Base-by-base conservation (phyloP, 2,329 filamentous ascomycete species). In the Ascochyta viciae-villosae region DNA sequence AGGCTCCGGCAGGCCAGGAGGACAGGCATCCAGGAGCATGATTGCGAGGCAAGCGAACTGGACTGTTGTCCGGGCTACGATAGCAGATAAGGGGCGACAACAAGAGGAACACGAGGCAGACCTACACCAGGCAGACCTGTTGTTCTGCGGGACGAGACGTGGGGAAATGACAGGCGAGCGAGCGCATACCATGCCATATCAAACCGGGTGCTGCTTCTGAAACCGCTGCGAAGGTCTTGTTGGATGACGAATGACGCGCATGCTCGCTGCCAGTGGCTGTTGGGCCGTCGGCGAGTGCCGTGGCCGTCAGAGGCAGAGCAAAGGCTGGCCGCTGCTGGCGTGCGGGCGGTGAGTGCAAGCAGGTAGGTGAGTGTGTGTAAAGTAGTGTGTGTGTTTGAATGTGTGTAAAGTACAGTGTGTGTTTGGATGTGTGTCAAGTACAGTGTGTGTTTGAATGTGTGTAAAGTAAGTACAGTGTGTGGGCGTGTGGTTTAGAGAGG, bases 161-260 rank as follows among this genome's bases (percentile, higher is more conserved):
- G 50, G 55, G 56, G 56, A 58, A 55, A 54, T 45, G 51, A 48
- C 52, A 55, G 56, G 56, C 43, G 41, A 50, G 27, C 35, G 40
- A 10, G 38, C 8, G 43, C 38, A 48, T 40, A 44, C 51, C 41
- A 38, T 48, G 34, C 41, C 24, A 48, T 40, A 44, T 54, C 41
- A 38, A 54, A 34, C 41, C 24, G 23, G 41, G 31, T 40, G 37
- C 12, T 39, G 37, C 24, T n/a, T 38, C 53, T 51, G 53, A 56
- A 56, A 56, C 53, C n/a, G 37, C 15, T 39, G 37, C 39, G 26
- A 42, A 27, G 49, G 27, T 44, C 38, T 26, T 44, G 50, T 27
- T 49, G 48, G 12, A 53, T 59, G 57, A 53, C 57, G 48, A 59
- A 52, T 31, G 29, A 31, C 15, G 37, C 45, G 31, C 37, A 29